Base-by-base conservation (phyloP, 169 alveolate genomes). In the Cryptosporidium sp. region DNA sequence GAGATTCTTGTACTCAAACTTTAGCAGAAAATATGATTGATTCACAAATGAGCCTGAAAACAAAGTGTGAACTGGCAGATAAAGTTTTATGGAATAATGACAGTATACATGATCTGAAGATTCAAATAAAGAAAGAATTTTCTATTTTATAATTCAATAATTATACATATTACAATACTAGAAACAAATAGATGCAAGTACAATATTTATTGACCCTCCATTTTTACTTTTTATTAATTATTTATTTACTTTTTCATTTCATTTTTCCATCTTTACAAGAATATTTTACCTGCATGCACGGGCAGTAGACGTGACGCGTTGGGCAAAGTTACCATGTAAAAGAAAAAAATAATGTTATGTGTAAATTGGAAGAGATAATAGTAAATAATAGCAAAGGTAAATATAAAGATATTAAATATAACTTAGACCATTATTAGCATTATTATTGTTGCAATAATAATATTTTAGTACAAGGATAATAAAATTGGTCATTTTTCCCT, bases 31-130 rank as follows among this genome's bases (percentile, higher is more conserved):
- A 29, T 1, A 91, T 91, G 69, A 67, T 65, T 10, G 33, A 73
- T 23, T 73, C 91, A 8, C 93, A 91, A 45, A 45, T 85, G 21
- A 60, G 84, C 6, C 31, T 72, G 7, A 68, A 52, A 3, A 73
- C 48, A n/a, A 91, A 91, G 70, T 85, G 92, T 26, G 33, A 80
- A 48, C 75, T 87, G 1, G 92, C 93, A 29, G 93, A 91, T 33
- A 71, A 61, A 58, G 85, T 91, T 51, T 26, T 91, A 10, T 84
- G 86, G 91, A 91, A 91, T 65, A 72, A 48, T 65, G 70, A 71
- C 3, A 85, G 67, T n/a, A 16, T 91, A 48, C 69, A 70, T 26
- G 70, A 80, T 42, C 70, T 80, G 44, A 37, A 80, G 3, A 5
- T 16, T 23, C 35, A 44, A 3, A 33, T 62, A 0, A 80, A 62